These are phyloP conservation scores for Prosopis cineraria DNA, from an alignment of 306 rosid species.

Conservation along the genomic window DNA sequence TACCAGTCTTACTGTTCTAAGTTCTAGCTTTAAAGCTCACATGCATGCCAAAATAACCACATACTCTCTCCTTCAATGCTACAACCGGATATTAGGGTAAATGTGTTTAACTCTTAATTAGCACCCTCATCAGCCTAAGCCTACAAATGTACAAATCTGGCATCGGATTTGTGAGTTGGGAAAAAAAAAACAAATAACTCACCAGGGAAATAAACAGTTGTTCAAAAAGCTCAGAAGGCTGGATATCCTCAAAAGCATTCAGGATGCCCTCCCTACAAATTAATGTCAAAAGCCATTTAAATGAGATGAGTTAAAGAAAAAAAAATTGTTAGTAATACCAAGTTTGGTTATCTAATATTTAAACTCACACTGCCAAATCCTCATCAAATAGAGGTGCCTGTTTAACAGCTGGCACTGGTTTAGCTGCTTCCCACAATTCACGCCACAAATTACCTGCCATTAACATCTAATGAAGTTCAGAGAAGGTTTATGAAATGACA, in stretches of 20 bases:
- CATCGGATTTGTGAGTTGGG: background rate
- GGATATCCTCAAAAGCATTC: constrained; percentile 69
- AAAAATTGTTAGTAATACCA: constrained; percentile 9
- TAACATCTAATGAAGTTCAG: constrained; percentile 25
- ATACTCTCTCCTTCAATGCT: constrained; percentile 9
- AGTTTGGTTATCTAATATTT: constrained; percentile 23
- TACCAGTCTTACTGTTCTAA: constrained; percentile 3
- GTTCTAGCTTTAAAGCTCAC: background rate
- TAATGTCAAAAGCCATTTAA: constrained; percentile 24
- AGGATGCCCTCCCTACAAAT: constrained; percentile 87
- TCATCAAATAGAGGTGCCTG: constrained; percentile 95
- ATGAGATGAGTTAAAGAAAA: constrained; percentile 12
- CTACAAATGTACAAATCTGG: constrained; percentile 25
- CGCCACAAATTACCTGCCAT: constrained; percentile 92
- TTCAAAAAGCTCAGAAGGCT: constrained; percentile 76
- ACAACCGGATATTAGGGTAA: background rate
- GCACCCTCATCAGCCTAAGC: constrained; percentile 5
- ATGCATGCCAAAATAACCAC: constrained; percentile 20
- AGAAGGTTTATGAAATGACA: constrained; percentile 3
- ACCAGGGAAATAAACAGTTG: constrained; percentile 87
- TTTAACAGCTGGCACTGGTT: constrained; percentile 91
- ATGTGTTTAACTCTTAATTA: background rate
- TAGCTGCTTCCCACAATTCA: constrained; percentile 89
- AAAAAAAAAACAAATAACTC: constrained; percentile 39
- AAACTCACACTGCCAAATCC: constrained; percentile 93